Evolutionary conservation across 1,139 yeast species (phyloP), one percentile per base, ranked within the genome.

Genomic region (Kodamaea alishanica): DNA sequence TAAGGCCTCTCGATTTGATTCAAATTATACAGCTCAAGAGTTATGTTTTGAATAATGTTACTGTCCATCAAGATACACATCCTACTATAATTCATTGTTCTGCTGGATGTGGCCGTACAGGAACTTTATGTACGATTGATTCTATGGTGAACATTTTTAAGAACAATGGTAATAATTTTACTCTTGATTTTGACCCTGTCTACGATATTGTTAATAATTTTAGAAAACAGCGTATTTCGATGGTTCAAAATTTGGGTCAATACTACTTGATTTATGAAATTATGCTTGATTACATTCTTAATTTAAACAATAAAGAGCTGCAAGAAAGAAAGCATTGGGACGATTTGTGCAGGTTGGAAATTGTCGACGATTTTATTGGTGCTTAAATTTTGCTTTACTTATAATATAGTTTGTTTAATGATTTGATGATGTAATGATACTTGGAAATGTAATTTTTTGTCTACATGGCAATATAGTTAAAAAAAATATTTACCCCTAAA

Each of bases 51-150:
- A 38, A 54, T 9, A 35, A 43, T 6, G 31, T 48, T 32, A 24
- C 22, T 2, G 29, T 39, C 5, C 24, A 32, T 1, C 32, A 38
- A 6, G 35, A 35, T n/a, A 26, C 36, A 6, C 56, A 52, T 40
- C 82, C 85, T 1, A 64, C 82, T 1, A 60, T 85, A 24, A 86
- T 86, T 7, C 96, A 88, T 58, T 87, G 96, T 58, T 81, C 90
- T 5, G 96, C 96, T 0, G 96, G 96, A 0, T 87, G 96, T 61
- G 96, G 96, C 2, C 75, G 96, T 48, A 87, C 96, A 0, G 96
- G 96, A 2, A 86, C 90, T 0, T 84, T 86, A 47, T 82, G 89
- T 42, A 74, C 94, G 0, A 71, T 85, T 28, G 96, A 87, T 59
- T 69, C 84, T 10, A 65, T 84, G 23, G 55, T 82, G 28, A 78